Evolutionary conservation across 164 flowering plant species (phyloP), one percentile per base, ranked within the genome.

Genomic region (Liquidambar formosana): DNA sequence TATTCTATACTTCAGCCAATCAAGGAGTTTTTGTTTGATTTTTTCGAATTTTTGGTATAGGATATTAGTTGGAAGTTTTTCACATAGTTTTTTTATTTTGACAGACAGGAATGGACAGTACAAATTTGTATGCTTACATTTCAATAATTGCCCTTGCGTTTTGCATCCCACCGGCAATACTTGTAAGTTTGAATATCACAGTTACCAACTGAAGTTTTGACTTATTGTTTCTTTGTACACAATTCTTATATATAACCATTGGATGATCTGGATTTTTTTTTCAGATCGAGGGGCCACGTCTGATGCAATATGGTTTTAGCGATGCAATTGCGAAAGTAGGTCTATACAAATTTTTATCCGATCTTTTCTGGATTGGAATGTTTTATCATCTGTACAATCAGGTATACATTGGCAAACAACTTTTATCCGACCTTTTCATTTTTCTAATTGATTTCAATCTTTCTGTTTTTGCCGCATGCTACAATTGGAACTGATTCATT

Each of bases 51-150:
- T 33, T 6, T 33, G 6, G 41, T 2, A 33, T 6, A 33, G 41
- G 41, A 33, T 33, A 33, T 33, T 33, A 2, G 2, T 33, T 33
- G 41, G 41, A 33, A 21, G 23, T 21, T 4, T 4, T 53, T 21
- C 43, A 8, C 21, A 41, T 45, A 33, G 41, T 33, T 33, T 28
- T 65, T 47, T 57, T 1, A 26, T 43, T 69, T 51, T 69, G 38
- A 70, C 81, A 85, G 88, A 87, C 87, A 19, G 88, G 83, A 56
- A 87, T 85, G 91, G 88, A 87, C 80, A 85, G 87, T 59, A 87
- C 91, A 70, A 87, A 87, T 70, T 80, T 87, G 25, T 85, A 87
- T 73, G 91, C 91, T 19, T 85, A 87, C 72, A 87, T 74, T 67
- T 85, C 88, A 63, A 83, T 85, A 49, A 87, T 85, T 67, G 87